These are phyloP conservation scores for Salvia splendens DNA, from an alignment of 257 asterid genomes.

Conservation along the genomic window DNA sequence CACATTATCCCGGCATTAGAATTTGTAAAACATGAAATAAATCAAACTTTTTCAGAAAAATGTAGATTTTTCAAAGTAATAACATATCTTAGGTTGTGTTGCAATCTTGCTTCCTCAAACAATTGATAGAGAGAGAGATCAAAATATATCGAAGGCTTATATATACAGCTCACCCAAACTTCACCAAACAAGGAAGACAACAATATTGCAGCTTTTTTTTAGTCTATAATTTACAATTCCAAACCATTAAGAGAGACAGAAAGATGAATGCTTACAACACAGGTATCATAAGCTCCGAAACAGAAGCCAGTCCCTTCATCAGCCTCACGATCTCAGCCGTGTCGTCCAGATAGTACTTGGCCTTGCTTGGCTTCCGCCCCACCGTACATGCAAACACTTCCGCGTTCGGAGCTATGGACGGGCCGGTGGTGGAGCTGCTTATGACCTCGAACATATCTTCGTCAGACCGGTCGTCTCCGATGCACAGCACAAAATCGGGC, in stretches of 20 bases:
- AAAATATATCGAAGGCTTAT: constrained; percentile 20
- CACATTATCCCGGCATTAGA: too few species aligned
- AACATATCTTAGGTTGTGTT: too few species aligned
- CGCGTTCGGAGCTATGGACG: constrained; percentile 70
- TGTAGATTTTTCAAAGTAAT: too few species aligned
- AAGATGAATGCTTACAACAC: not conserved
- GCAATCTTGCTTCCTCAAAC: too few species aligned
- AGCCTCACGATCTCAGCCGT: constrained; percentile 67
- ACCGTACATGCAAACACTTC: constrained; percentile 89
- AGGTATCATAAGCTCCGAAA: constrained; percentile 56
- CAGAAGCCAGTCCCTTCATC: constrained; percentile 79
- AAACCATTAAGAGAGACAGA: not conserved
- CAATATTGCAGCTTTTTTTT: constrained; percentile 18
- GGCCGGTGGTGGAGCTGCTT: constrained; percentile 53
- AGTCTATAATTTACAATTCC: constrained; percentile 34
- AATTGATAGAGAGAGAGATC: not conserved
- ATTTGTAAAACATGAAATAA: too few species aligned
- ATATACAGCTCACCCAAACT: constrained; percentile 29
- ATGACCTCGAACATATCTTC: constrained; percentile 93
- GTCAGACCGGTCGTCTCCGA: constrained; percentile 82
- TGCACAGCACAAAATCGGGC: constrained; percentile 74
- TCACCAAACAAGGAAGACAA: constrained; percentile 7
- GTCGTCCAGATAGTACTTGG: constrained; percentile 83
- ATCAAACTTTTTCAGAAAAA: too few species aligned
- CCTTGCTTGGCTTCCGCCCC: constrained; percentile 84